Evolutionary conservation across 1,139 yeast genomes (phyloP).

Genomic region (Candida tetrigidarum): DNA sequence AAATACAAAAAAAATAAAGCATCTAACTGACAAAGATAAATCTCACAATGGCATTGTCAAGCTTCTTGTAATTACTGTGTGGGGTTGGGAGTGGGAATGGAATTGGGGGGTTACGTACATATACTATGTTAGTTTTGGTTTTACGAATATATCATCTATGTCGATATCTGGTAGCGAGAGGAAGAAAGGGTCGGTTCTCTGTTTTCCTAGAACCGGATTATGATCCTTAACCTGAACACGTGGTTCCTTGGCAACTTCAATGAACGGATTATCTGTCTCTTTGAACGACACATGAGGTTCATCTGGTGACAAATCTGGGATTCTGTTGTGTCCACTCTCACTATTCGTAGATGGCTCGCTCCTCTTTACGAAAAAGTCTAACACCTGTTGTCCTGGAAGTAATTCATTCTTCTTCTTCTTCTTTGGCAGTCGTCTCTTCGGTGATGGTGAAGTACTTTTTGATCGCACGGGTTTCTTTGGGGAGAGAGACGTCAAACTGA

Average conservation of each 20-base stretch:
- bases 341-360: background rate
- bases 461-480: conserved; percentile 6
- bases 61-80: too few species aligned
- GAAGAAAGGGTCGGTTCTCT: background rate
- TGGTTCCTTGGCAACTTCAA: background rate
- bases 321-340: background rate
- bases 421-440: conserved; percentile 7
- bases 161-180: background rate
- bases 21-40: too few species aligned
- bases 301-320: background rate
- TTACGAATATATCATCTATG: background rate
- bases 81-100: background rate
- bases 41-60: too few species aligned
- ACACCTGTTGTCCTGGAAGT: conserved; percentile 8
- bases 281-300: background rate
- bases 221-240: background rate
- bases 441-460: conserved; percentile 1
- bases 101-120: background rate
- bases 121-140: background rate
- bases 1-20: too few species aligned
- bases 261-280: conserved; percentile 7
- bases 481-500: conserved; percentile 3
- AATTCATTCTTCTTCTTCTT: background rate
- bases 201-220: conserved; percentile 8
- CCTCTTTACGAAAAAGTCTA: conserved; percentile 11